Evolutionary conservation across 371 early-diverging fungal genomes (phyloP).

Genomic region (Apophysomyces elegans): DNA sequence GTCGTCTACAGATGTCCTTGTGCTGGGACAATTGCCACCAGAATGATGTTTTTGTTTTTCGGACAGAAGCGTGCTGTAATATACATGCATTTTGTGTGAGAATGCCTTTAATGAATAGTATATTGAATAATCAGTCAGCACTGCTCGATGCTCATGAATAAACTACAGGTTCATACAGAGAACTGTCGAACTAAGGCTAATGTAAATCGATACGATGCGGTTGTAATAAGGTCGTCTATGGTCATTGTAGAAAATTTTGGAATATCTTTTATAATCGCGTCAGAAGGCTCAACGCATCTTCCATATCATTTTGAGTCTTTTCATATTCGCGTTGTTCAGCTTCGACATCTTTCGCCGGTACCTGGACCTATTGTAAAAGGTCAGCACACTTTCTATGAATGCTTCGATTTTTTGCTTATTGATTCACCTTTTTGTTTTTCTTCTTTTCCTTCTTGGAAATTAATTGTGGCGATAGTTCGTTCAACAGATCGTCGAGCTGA

Average conservation of each 20-base stretch:
- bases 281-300: slow-evolving; percentile 45
- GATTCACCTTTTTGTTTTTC: slow-evolving; percentile 26
- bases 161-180: too few relatives aligned
- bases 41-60: too few relatives aligned
- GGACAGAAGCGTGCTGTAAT: too few relatives aligned
- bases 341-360: slow-evolving; percentile 21
- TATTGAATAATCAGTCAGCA: too few relatives aligned
- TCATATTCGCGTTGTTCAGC: slow-evolving; percentile 46
- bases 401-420: slow-evolving; percentile 15
- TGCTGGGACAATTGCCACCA: too few relatives aligned
- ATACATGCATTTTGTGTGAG: too few relatives aligned
- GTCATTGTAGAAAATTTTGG: not conserved
- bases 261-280: slow-evolving; percentile 30
- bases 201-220: too few relatives aligned
- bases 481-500: slow-evolving; percentile 41
- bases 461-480: slow-evolving; percentile 37
- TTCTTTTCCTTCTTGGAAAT: slow-evolving; percentile 29
- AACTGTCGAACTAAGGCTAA: too few relatives aligned
- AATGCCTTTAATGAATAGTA: too few relatives aligned
- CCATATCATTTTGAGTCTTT: slow-evolving; percentile 49
- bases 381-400: not conserved
- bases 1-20: too few relatives aligned
- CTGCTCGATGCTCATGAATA: too few relatives aligned
- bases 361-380: not conserved
- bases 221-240: not conserved